Base-by-base conservation (phyloP, 352 stramenopile species). In the Aphanomyces stellatus region DNA sequence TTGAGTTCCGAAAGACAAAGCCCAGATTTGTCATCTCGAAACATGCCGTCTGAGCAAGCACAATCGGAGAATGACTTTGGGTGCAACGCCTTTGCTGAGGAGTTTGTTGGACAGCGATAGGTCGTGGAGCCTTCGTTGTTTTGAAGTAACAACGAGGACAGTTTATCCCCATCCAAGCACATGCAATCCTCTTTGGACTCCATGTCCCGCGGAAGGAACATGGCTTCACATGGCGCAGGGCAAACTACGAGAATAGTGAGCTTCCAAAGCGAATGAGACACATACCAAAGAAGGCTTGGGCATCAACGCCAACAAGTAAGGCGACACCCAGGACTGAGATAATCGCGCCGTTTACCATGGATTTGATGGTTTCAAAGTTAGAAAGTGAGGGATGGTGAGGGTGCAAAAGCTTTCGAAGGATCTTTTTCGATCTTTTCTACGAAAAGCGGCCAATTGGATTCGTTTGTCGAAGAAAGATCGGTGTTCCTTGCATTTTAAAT, bases 141-240 rank as follows among this genome's bases (percentile, higher is more conserved):
- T 40, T 57, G 4, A 37, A 59, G 10, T 19, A 19, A 25, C 41
- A 5, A 28, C 1, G 60, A 67, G 15, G 48, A 41, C 34, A 17
- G 17, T 27, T 67, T 57, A 33, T 67, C 42, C 3, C 6, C n/a
- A n/a, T 13, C 41, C 4, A 57, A 41, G 55, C 85, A 92, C 28
- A 85, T 24, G 37, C 85, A 94, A 67, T 94, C 81, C 37, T 89
- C 77, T 40, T 87, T 73, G 51, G 74, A 80, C 46, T 90, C 80
- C 85, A 94, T 92, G 70, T 94, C 85, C 41, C 80, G 79, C 40
- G 85, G 83, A n/a, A 92, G 76, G 31, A 92, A 61, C 79, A 85
- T 89, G 57, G 85, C 82, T 24, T 85, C 67, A 22, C 85, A 93
- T 33, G 78, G 78, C 22, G 73, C 48, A 17, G 84, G 84, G 49